Conservation (phyloP, 1,284 basidiomycete species). For the Ganoderma sinense region DNA sequence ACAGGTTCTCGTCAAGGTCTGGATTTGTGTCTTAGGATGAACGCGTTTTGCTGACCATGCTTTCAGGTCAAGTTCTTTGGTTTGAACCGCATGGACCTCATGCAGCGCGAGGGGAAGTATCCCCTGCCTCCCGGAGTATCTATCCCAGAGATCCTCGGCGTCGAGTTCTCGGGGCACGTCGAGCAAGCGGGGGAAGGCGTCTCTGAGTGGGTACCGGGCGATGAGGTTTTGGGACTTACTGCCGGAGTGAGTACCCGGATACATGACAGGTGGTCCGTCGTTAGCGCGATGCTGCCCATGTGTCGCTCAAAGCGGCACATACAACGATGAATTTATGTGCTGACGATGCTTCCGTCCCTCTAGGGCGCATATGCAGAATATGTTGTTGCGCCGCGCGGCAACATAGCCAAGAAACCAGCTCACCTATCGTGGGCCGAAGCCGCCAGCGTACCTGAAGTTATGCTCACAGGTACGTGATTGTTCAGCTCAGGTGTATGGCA, state of each 20-base stretch:
- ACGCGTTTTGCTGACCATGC: neutral
- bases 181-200: constrained; percentile 64
- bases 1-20: constrained; percentile 82
- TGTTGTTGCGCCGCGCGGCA: constrained; percentile 71
- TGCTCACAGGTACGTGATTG: constrained; percentile 72
- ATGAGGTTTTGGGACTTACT: constrained; percentile 89
- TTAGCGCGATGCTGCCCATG: neutral
- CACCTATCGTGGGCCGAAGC: constrained; percentile 86
- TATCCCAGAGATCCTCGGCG: constrained; percentile 85
- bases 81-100: constrained; percentile 88
- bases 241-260: constrained; percentile 56
- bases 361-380: constrained; percentile 95
- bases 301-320: neutral
- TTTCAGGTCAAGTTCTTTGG: constrained; percentile 81
- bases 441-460: constrained; percentile 87
- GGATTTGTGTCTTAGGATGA: constrained; percentile 16
- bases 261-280: neutral
- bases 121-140: constrained; percentile 83
- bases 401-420: constrained; percentile 81
- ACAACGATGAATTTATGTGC: neutral
- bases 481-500: neutral
- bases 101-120: constrained; percentile 81
- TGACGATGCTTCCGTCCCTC: constrained; percentile 2
- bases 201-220: constrained; percentile 71
- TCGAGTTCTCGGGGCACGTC: constrained; percentile 89